A percentile compares a stretch with the other conserved stretches of the same genome.
These are phyloP conservation scores for Capsicum baccatum DNA, from an alignment of 257 asterid species.

Conservation along the genomic window DNA sequence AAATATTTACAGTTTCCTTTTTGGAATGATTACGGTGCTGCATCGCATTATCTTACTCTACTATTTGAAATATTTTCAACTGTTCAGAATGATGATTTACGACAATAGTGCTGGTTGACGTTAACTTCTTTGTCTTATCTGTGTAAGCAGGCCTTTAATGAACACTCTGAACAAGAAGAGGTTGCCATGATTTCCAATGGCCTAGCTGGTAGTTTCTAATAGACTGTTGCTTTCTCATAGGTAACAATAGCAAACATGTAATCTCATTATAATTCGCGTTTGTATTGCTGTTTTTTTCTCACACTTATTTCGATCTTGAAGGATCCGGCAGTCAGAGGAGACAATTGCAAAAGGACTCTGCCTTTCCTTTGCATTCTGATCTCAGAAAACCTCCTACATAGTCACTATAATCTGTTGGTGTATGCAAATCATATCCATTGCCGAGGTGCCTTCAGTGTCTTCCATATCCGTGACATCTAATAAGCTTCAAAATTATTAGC, in stretches of 20 bases:
- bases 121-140: background rate
- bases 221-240: constrained; percentile 25
- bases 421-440: background rate
- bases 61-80: background rate
- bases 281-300: background rate
- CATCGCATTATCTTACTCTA: background rate
- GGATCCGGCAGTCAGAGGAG: background rate
- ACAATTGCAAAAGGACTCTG: background rate
- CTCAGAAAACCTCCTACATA: background rate
- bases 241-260: background rate
- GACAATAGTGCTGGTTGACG: background rate
- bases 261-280: background rate
- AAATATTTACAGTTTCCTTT: background rate
- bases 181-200: constrained; percentile 21
- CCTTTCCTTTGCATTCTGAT: background rate
- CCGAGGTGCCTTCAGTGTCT: background rate
- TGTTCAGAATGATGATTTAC: constrained; percentile 1
- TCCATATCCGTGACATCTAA: background rate
- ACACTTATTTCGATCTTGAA: constrained; percentile 18
- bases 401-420: background rate
- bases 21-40: background rate
- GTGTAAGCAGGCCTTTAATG: constrained; percentile 4
- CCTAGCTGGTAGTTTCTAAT: background rate
- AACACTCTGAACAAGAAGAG: constrained; percentile 22
- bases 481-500: background rate